Base-by-base conservation (phyloP, 2,329 filamentous ascomycete genomes). In the Cladosporium sp. region DNA sequence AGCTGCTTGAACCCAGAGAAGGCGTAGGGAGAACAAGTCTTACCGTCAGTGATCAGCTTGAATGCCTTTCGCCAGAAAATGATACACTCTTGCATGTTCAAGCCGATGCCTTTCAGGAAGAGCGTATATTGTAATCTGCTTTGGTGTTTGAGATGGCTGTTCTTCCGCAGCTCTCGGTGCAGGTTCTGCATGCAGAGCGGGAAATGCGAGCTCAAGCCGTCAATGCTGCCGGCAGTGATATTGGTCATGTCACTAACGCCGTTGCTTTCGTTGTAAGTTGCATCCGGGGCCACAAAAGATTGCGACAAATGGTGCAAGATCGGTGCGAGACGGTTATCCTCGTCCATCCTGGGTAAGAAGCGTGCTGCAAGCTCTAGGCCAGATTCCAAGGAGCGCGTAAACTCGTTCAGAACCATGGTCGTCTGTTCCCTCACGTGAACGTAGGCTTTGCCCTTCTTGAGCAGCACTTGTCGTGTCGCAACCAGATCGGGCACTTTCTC, bases 181-280 rank as follows among this genome's bases (percentile, higher is more conserved):
- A 99, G 77, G 66, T 93, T 86, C 53, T 87, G 86, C 92, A 97
- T 97, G 74, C 93, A 97, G 7, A 95, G 81, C 7, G 90, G 90
- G 74, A 95, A 96, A 69, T 92, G 85, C 51, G 85, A 77, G 2
- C 87, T 85, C 3, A 97, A 80, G 19, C 75, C 77, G 68, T 96
- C 90, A 57, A 99, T 82, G 62, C 86, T 88, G 56, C 82, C 77
- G 1, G 90, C 89, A 7, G 82, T 86, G 58, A 95, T 89, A 38
- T 86, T 80, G 13, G 85, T 83, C 9, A 88, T 88, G 4, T 80
- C 75, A 7, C 88, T 77, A 29, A 68, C 59, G 40, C 62, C 63
- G 2, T 83, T 76, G 1, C 79, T 79, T 52, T 83, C 78, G 58
- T 81, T 80, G 73, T 95, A 96, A 11, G 83, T 82, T 7, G 89